Base-by-base conservation (phyloP, 2,329 filamentous ascomycete genomes). In the Aspergillus fumigatiaffinis region DNA sequence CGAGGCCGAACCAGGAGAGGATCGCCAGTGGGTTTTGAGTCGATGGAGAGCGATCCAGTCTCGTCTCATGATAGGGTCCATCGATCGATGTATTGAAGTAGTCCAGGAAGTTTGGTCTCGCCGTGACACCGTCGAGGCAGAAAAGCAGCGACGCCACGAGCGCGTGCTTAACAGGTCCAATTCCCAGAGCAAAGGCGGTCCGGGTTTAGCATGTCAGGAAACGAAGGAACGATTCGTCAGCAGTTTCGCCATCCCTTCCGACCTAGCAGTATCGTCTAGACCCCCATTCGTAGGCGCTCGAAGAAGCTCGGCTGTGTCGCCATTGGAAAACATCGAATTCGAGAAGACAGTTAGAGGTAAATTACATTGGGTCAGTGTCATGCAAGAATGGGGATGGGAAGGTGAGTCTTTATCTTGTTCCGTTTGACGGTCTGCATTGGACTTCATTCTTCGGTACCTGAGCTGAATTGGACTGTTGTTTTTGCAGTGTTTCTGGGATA, bases 371-470 rank as follows among this genome's bases (percentile, higher is more conserved):
- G 77, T 88, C 8, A 84, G 86, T 41, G 85, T 90, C 46, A 89
- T 89, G 87, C 82, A 82, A 60, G 86, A 89, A 63, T 88, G 85
- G 84, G 76, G 79, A n/a, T 90, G 87, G 86, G 86, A 89, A 80
- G 82, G 86, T 88, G 76, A 75, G 81, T 76, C 64, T 49, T 51
- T 50, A 38, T 38, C 32, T 17, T 38, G 14, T 35, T 17, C 20
- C 25, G n/a, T 12, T 23, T 47, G 44, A 21, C 41, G 4, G 44
- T 14, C 14, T 21, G 21, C 21, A 46, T 51, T 5, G 25, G 49
- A 44, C 21, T 41, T 23, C 32, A 35, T 54, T 44, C 32, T 54
- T 59, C 52, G 61, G 50, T 38, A 17, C 32, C 32, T 17, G 32
- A 38, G 32, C 32, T 38, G 32, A 38, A 17, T 38, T 7, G 32